phyloP scores from a whole-genome alignment of 2,329 filamentous ascomycete species.

The Arthrocladium fulminans region DNA sequence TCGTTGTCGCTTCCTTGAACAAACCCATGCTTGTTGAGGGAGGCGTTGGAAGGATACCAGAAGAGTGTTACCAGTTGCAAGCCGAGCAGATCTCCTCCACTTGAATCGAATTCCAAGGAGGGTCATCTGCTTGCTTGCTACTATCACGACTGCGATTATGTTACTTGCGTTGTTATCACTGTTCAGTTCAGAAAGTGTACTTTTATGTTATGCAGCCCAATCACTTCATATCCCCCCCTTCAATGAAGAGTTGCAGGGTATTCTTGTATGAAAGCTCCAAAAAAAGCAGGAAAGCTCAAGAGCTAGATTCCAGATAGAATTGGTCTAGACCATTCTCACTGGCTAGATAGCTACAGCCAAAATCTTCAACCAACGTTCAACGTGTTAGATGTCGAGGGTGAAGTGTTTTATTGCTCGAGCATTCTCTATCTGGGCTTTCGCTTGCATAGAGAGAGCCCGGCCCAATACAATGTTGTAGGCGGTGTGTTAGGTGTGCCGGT shows the following conservation, averaged over 20 bases:
- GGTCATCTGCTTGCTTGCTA: not conserved
- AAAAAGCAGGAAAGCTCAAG: not conserved
- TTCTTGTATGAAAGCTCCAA: not conserved
- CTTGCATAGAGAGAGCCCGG: too few relatives aligned
- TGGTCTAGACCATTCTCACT: not conserved
- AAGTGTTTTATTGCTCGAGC: too few relatives aligned
- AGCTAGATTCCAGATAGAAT: not conserved
- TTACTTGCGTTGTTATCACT: not conserved
- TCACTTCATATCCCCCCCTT: too few relatives aligned
- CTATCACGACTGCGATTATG: not conserved
- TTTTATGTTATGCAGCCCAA: not conserved
- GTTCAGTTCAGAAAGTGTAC: slow-evolving; percentile 1
- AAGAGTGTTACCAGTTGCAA: not conserved
- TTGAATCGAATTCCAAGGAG: not conserved
- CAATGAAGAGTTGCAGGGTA: not conserved
- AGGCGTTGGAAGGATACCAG: not conserved
- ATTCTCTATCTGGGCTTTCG: too few relatives aligned
- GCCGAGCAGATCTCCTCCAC: not conserved
- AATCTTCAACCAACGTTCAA: too few relatives aligned
- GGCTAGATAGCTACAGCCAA: not conserved
- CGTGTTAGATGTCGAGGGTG: too few relatives aligned
- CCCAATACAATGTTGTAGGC: too few relatives aligned
- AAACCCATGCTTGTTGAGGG: not conserved
- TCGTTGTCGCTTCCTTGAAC: not conserved
- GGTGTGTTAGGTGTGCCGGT: too few relatives aligned